A percentile compares a stretch with the other conserved stretches of the same genome.
Evolutionary conservation across 345 rosid genomes (phyloP).

Genomic region (Brassica rapa): DNA sequence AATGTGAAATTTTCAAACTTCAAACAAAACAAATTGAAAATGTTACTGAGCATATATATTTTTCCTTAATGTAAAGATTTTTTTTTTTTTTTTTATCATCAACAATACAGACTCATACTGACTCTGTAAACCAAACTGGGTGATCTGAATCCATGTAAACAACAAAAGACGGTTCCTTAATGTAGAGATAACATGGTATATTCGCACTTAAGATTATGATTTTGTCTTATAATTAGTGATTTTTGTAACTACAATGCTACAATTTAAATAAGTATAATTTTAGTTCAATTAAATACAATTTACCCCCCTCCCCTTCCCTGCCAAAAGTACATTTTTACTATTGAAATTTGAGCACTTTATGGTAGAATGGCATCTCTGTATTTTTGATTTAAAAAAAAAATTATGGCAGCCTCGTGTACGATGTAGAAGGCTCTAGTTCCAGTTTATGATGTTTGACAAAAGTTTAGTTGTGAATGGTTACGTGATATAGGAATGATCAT

Average conservation of each 20-base stretch:
- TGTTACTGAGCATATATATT: background rate
- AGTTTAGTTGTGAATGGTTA: background rate
- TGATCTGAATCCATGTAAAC: no score
- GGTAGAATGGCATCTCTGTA: background rate
- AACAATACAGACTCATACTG: no score
- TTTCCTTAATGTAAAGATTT: background rate
- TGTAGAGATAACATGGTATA: background rate
- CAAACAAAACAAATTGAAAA: background rate
- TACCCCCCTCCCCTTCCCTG: no score
- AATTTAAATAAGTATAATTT: background rate
- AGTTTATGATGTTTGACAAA: background rate
- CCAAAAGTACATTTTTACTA: background rate
- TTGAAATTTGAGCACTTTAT: background rate
- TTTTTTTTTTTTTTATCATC: no score
- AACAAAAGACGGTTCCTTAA: no score
- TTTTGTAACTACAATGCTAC: background rate
- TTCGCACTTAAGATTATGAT: background rate
- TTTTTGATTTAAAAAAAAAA: background rate
- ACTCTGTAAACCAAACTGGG: no score
- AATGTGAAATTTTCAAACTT: background rate
- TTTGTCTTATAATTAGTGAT: background rate
- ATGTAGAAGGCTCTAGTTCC: background rate
- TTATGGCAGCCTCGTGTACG: background rate
- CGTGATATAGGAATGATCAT: background rate
- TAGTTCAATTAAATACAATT: no score